These are phyloP conservation scores for Rhipidocladum racemiflorum DNA, from an alignment of 176 grass and related monocot genomes.

Conservation along the genomic window DNA sequence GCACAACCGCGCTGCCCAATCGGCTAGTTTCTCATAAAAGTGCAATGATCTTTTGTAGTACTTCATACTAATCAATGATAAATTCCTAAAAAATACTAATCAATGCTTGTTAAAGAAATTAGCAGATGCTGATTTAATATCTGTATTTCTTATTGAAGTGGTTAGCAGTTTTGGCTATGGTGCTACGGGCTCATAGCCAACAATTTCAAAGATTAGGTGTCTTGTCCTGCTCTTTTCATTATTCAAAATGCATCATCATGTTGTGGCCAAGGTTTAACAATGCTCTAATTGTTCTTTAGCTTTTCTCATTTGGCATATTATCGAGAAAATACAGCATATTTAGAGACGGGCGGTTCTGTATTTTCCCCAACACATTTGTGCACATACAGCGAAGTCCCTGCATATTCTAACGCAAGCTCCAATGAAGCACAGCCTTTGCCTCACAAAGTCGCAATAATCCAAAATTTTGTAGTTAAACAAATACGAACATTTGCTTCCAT, in stretches of 20 bases:
- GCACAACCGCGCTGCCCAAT: no score
- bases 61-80: not conserved
- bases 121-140: not conserved
- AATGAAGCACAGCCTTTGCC: not conserved
- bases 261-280: not conserved
- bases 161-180: constrained; percentile 14
- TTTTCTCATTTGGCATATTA: constrained; percentile 23
- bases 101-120: not conserved
- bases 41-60: not conserved
- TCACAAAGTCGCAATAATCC: not conserved
- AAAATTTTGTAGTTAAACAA: not conserved
- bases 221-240: constrained; percentile 2
- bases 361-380: not conserved
- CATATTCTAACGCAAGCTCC: not conserved
- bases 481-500: not conserved
- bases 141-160: not conserved
- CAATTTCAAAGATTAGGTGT: constrained; percentile 6
- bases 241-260: not conserved
- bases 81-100: not conserved
- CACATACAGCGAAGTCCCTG: not conserved
- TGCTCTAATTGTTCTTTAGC: not conserved
- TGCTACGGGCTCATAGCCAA: not conserved
- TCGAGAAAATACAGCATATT: not conserved
- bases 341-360: not conserved
- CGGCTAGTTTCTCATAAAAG: not conserved